Conservation (phyloP, 2,329 filamentous ascomycete species). For the Ceratocystis destructans region DNA sequence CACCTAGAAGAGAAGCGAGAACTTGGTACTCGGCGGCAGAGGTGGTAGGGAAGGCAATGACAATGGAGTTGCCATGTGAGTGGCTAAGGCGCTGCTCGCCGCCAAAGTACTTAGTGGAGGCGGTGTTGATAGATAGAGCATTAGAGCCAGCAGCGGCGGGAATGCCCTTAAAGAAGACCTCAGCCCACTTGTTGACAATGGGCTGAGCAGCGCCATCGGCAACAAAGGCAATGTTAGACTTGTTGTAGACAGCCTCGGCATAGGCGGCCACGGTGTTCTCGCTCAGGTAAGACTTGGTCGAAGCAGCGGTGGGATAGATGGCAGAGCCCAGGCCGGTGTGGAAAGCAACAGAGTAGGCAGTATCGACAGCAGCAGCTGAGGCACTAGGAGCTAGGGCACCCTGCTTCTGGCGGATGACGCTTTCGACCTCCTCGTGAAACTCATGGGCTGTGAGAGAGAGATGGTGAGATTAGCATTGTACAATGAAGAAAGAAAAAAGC, state of each 20-base stretch:
- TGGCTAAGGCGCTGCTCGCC: conserved; percentile 85
- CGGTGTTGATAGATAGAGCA: conserved; percentile 36
- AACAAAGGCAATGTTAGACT: conserved; percentile 81
- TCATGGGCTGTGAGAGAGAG: conserved; percentile 53
- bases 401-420: conserved; percentile 64
- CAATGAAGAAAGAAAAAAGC: background rate
- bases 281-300: conserved; percentile 65
- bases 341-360: conserved; percentile 76
- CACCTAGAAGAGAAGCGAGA: conserved; percentile 77
- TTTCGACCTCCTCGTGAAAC: conserved; percentile 75
- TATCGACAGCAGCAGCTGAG: conserved; percentile 62
- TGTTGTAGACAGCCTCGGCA: conserved; percentile 66
- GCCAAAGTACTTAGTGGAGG: conserved; percentile 75
- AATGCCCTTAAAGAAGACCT: conserved; percentile 74
- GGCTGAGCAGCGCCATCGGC: conserved; percentile 71
- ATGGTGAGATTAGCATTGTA: conserved; percentile 18
- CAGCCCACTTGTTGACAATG: conserved; percentile 76
- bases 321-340: conserved; percentile 80
- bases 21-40: conserved; percentile 87
- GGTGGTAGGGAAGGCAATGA: conserved; percentile 71
- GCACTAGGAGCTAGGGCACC: conserved; percentile 51
- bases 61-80: conserved; percentile 62
- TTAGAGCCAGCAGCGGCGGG: conserved; percentile 37
- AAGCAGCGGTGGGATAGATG: conserved; percentile 56
- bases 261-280: conserved; percentile 62